Base-by-base conservation (phyloP, 1,284 basidiomycete genomes). In the Xerocomus amazonicus region DNA sequence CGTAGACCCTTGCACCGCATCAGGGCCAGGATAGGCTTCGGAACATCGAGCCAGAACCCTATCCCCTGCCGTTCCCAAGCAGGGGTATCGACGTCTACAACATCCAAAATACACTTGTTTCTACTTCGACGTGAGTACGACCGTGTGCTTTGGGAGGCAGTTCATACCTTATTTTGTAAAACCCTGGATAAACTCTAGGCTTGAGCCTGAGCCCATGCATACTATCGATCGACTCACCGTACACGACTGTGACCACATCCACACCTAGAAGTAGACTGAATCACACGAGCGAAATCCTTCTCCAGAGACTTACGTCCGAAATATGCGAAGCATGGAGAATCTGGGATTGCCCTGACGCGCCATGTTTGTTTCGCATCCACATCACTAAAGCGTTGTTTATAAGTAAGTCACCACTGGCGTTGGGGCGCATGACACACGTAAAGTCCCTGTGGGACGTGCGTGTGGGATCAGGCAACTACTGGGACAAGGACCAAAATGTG, bases 11-110 rank as follows among this genome's bases (percentile, higher is more conserved):
- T 82, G 17, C 66, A 60, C 5, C 71, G 72, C 62, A 96, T 77
- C 43, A 81, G 70, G 32, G 68, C 70, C 45, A 85, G 67, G 41
- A 74, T 72, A 10, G 65, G 34, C 43, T 72, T 73, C 0, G 92
- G 89, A 2, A 95, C 74, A 61, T 96, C 90, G 26, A 96, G 73
- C 93, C 93, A 96, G 56, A 92, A 75, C 2, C 92, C 92, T 2
- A 78, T 83, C 0, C 88, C 84, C 48, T 84, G 78, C 16, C 84
- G 81, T 56, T 89, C 79, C 75, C 87, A 92, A 0, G 90, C 81
- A 0, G 87, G 86, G 14, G 83, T 90, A 40, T 92, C 83, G 33
- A 95, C 70, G 56, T 91, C 84, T 16, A 95, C 89, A 0, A 78
- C 72, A 57, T 95, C 92, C 26, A 95, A 73, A 47, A 94, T 88